Evolutionary conservation across 139 green algal species (phyloP), one percentile per base, ranked within the genome.

Genomic region (Axilococcus clingmanii): DNA sequence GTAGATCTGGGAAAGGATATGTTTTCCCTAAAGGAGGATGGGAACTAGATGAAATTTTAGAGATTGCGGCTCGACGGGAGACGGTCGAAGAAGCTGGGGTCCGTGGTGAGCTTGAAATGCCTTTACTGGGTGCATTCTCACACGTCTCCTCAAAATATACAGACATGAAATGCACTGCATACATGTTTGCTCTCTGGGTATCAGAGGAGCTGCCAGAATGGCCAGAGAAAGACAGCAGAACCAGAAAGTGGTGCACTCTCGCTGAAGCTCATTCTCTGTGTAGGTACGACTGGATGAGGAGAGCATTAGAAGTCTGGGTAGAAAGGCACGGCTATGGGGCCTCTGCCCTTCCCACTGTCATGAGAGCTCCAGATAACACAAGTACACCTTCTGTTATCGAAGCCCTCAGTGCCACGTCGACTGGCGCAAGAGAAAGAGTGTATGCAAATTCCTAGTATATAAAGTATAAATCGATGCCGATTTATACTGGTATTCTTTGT

Each of bases 1-100:
- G 72, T 55, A 58, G 81, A 22, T 63, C 63, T 11, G 79, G 84
- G 32, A 81, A 89, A 40, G 79, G 76, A 20, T 63, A 78, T 11
- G 72, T 92, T 1, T 86, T 95, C 43, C 86, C 86, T 9, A 95
- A 95, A 83, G 87, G 88, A 28, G 88, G 88, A 4, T 96, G 88
- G 87, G 87, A 96, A 55, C 66, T 70, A 25, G 88, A 96, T 37
- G 88, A 96, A 61, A 79, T 59, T n/a, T 58, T 91, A 36, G 75
- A 93, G 41, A 57, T 62, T 14, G 88, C 88, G 23, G 88, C 87
- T 0, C 51, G 56, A 32, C 57, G 88, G 5, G 88, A 96, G 57
- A 93, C 88, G 2, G 62, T 96, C 36, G 88, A 96, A 57, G 88
- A 96, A 61, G 88, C 88, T 28, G 88, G 88, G 7, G 83, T 96